Evolutionary conservation across 768 basidiomycete genomes (phyloP).

Genomic region (Strobilomyces echinocephalus): DNA sequence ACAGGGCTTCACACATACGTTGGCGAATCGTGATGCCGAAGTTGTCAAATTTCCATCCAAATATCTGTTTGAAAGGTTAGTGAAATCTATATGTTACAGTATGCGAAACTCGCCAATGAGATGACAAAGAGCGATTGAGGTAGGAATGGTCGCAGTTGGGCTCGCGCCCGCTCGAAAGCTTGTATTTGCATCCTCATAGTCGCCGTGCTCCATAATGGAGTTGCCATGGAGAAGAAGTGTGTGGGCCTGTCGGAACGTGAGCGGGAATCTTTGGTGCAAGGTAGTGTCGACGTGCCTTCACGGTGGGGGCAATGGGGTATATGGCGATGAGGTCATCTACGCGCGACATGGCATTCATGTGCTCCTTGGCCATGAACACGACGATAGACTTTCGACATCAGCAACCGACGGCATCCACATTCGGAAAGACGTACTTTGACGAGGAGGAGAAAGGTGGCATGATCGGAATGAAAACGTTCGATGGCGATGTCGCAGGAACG

Average conservation of each 20-base stretch:
- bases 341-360: conserved; percentile 5
- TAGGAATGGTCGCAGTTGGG: not conserved
- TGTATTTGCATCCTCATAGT: not conserved
- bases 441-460: not conserved
- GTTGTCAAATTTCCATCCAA: no score
- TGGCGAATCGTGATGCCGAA: no score
- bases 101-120: conserved; percentile 1
- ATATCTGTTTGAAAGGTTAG: not conserved
- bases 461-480: no score
- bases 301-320: not conserved
- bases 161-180: not conserved
- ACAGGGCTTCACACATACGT: no score
- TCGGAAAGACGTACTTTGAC: not conserved
- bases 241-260: not conserved
- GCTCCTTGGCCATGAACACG: conserved; percentile 1
- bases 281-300: not conserved
- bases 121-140: not conserved
- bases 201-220: not conserved
- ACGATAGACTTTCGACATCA: no score
- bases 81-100: not conserved
- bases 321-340: not conserved
- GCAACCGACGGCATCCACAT: not conserved
- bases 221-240: not conserved
- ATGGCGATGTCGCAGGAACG: not conserved
- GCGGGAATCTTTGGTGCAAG: no score